A percentile compares a stretch with the other conserved stretches of the same genome.
Evolutionary conservation across 371 early-diverging fungal genomes (phyloP).

Genomic region (Actinomortierella wolfii): DNA sequence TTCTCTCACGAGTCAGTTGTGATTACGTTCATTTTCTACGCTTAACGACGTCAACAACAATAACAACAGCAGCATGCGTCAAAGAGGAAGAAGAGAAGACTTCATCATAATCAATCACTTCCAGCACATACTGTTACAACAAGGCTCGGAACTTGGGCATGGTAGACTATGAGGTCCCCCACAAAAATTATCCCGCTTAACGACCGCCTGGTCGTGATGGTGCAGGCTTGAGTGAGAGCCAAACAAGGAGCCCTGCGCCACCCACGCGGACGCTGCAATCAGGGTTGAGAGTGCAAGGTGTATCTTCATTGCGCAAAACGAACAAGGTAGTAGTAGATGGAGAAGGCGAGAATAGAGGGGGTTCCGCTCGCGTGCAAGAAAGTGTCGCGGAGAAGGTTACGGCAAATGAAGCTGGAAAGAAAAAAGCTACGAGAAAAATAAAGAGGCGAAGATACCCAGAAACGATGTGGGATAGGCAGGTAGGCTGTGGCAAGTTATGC

Average conservation of each 20-base stretch:
- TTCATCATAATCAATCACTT: neutral
- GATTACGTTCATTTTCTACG: neutral
- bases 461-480: neutral
- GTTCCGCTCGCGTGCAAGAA: neutral
- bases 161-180: conserved; percentile 38
- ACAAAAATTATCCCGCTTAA: conserved; percentile 1
- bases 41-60: neutral
- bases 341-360: neutral
- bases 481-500: neutral
- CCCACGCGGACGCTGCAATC: neutral
- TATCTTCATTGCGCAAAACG: neutral
- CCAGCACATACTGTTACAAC: conserved; percentile 23
- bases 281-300: neutral
- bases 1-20: too few species aligned
- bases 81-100: neutral
- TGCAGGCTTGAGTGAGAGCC: neutral
- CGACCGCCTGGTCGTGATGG: neutral
- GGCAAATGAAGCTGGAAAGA: neutral
- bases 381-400: neutral
- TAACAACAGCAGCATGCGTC: neutral
- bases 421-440: neutral
- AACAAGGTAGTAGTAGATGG: neutral
- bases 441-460: neutral
- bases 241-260: conserved; percentile 2
- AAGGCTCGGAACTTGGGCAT: conserved; percentile 21